These are phyloP conservation scores for Xylariaceae sp. DNA, from an alignment of 2,329 filamentous ascomycete genomes.

Conservation along the genomic window DNA sequence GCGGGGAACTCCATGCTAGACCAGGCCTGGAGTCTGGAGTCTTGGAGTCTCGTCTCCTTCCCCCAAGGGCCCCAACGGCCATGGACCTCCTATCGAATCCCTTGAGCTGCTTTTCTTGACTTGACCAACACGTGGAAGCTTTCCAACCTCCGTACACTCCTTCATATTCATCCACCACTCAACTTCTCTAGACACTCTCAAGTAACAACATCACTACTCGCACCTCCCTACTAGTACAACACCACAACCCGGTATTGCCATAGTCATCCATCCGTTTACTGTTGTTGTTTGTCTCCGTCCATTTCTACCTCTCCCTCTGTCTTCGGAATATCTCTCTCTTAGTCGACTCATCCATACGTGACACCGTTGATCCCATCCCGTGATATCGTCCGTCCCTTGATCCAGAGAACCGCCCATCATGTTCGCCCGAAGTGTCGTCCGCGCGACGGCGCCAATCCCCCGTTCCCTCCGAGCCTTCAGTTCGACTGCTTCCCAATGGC, in stretches of 20 bases:
- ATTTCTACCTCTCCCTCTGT: too few species aligned
- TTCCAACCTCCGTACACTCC: background rate
- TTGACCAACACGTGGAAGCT: background rate
- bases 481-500: constrained; percentile 45
- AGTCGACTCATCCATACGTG: background rate
- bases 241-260: too few species aligned
- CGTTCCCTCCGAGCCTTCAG: constrained; percentile 54
- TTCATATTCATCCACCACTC: too few species aligned
- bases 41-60: background rate
- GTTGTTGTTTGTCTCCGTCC: background rate
- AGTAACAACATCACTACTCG: too few species aligned
- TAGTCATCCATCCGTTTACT: background rate
- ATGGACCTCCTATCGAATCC: background rate
- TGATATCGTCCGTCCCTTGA: background rate
- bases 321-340: background rate
- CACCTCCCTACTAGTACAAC: background rate
- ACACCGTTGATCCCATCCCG: constrained; percentile 6
- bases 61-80: background rate
- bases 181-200: too few species aligned
- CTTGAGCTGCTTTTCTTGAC: background rate
- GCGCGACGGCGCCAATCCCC: constrained; percentile 40
- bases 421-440: constrained; percentile 49
- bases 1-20: background rate
- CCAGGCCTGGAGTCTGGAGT: too few species aligned
- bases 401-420: constrained; percentile 34